These are phyloP conservation scores for Serendipita sp. DNA, from an alignment of 768 basidiomycete species.

Conservation along the genomic window DNA sequence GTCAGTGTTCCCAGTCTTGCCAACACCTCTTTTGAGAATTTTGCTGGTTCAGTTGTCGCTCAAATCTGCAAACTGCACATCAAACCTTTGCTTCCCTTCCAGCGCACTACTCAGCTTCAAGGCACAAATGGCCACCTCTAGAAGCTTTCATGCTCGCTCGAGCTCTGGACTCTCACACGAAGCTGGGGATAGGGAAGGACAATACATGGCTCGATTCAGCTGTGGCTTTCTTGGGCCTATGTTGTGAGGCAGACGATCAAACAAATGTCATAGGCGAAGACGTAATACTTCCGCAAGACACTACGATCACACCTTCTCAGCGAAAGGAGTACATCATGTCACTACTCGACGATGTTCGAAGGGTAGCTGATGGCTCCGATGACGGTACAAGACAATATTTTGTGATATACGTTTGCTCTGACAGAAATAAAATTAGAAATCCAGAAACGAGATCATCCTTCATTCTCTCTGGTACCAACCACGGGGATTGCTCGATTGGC, in stretches of 20 bases:
- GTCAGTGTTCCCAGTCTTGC: slow-evolving; percentile 30
- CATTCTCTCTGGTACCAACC: slow-evolving; percentile 35
- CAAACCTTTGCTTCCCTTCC: slow-evolving; percentile 65
- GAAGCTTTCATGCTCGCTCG: slow-evolving; percentile 64
- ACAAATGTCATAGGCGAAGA: background rate
- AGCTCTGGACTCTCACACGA: slow-evolving; percentile 49
- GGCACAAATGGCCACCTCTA: slow-evolving; percentile 58
- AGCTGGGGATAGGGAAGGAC: slow-evolving; percentile 41
- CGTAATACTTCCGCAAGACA: background rate
- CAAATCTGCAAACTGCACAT: slow-evolving; percentile 42
- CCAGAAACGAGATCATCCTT: slow-evolving; percentile 50
- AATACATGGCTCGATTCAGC: slow-evolving; percentile 68
- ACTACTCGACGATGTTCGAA: slow-evolving; percentile 12
- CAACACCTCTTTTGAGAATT: background rate
- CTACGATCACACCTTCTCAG: background rate
- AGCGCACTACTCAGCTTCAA: slow-evolving; percentile 54
- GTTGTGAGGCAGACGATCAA: slow-evolving; percentile 24
- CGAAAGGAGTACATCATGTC: slow-evolving; percentile 10
- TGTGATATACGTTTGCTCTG: slow-evolving; percentile 1
- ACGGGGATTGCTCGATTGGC: slow-evolving; percentile 30
- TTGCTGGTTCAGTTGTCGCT: slow-evolving; percentile 38
- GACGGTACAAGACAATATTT: background rate
- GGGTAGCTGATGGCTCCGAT: slow-evolving; percentile 10
- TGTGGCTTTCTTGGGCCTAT: slow-evolving; percentile 58
- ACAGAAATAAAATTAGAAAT: slow-evolving; percentile 34